Base-by-base conservation (phyloP, 2,329 filamentous ascomycete species). In the Dactylellina leptospora region DNA sequence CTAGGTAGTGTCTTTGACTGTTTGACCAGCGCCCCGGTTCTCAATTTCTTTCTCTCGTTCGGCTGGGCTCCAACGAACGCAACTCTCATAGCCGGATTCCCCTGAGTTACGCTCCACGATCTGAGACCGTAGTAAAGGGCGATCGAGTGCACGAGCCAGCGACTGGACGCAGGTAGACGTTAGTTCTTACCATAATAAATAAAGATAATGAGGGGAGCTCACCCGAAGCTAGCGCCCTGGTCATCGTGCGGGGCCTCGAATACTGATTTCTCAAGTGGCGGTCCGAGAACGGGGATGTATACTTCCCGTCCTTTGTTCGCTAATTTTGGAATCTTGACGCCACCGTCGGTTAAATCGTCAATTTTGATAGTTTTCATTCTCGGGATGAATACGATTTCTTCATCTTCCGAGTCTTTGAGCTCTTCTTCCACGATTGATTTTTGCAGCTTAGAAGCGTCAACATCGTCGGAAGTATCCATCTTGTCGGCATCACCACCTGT, bases 61-160 rank as follows among this genome's bases (percentile, higher is more conserved):
- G 69, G 69, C 28, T 73, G 59, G 28, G 61, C 61, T 20, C 90
- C 90, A 20, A 97, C 88, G 77, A 96, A 96, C 5, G 95, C 92
- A 74, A 95, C 89, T 55, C 91, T 86, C 56, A 88, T 85, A 11
- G 87, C 85, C 1, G 91, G 89, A 74, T 87, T 84, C 28, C 87
- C 88, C 0, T 89, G 84, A 0, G 89, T 90, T 70, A 93, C 86
- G 3, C 90, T 93, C 82, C 88, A 92, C 18, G 93, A 96, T 72
- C 88, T 86, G 63, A 97, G 84, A 45, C 92, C 93, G 78, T 97
- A 97, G 80, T 97, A 97, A 40, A 89, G 87, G 8, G 91, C 93
- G 74, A 97, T 93, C 66, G 91, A 90, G 80, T 97, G 93, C 0
- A 96, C 91, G 59, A 97, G 86, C 90, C 93, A 97, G 74, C 93